Conservation (phyloP, 2,329 filamentous ascomycete species). For the Nemania serpens region DNA sequence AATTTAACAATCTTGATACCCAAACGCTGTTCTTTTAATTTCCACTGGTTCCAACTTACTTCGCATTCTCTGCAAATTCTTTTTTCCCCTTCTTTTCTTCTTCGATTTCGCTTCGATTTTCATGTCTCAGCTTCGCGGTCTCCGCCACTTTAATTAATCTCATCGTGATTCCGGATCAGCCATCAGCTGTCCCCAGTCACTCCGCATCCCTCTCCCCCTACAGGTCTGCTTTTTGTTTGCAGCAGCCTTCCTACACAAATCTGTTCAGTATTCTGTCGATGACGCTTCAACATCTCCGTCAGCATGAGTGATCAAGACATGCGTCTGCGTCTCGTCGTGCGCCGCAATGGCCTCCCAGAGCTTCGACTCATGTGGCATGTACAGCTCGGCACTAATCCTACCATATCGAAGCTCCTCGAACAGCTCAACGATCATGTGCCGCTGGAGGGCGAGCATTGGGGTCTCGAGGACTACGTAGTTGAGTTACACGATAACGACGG, state of each 20-base stretch:
- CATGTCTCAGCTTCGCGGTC: neutral
- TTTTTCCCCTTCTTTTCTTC: neutral
- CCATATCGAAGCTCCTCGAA: constrained; percentile 75
- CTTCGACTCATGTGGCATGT: constrained; percentile 74
- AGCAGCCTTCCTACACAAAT: neutral
- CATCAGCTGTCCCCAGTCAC: neutral
- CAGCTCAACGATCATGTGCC: constrained; percentile 81
- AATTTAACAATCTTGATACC: neutral
- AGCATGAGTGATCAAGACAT: constrained; percentile 52
- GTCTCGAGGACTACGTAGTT: constrained; percentile 86
- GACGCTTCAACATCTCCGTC: neutral
- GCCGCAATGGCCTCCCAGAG: constrained; percentile 74
- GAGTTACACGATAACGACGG: constrained; percentile 64
- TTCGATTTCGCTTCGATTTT: neutral
- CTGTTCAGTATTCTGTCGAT: neutral
- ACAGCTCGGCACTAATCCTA: constrained; percentile 61
- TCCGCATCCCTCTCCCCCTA: neutral
- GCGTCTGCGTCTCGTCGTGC: constrained; percentile 75
- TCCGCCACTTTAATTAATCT: neutral
- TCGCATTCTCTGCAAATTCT: neutral
- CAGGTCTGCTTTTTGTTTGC: neutral
- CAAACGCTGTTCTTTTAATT: neutral
- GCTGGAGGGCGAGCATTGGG: constrained; percentile 81
- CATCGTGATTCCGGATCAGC: neutral
- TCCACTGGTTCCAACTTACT: neutral